Evolutionary conservation across 192 early-diverging fungal species (phyloP), one percentile per base, ranked within the genome.

Genomic region (Coemansia pectinata): DNA sequence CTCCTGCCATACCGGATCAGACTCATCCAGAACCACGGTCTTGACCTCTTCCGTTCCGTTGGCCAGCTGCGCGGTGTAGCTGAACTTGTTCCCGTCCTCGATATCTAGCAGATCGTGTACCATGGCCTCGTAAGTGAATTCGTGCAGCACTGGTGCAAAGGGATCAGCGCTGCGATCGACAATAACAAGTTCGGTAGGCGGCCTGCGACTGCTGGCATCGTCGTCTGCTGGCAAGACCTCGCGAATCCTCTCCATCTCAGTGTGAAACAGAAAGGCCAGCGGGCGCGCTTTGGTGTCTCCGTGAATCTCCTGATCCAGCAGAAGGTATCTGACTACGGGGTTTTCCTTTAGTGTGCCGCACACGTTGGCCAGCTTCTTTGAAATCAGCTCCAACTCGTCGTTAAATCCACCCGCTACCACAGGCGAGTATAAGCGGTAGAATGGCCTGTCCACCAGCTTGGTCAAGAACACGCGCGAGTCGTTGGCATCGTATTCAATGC

Each of bases 91-190:
- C 23, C 81, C 84, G 55, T 77, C 70, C 55, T 87, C 74, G n/a
- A 87, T 84, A 5, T 77, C 71, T 10, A 99, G 72, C 68, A 99
- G 79, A 76, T 99, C 98, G 66, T 95, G 90, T 59, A 93, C 88
- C 96, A 98, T 98, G 2, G 98, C 96, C 77, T 99, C 97, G 70
- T 99, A 99, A 1, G 98, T 98, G 67, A 99, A 98, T 78, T 99
- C 98, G 82, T 99, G 97, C 39, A 98, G 78, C 5, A 98, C 87
- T 6, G 98, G 95, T 4, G 94, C 88, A 65, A 90, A 88, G 50
- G 92, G 87, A 78, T 99, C 98, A 47, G 97, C 87, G 2, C 91
- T 91, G 62, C 98, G 90, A 71, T 99, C 98, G 27, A 94, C 73
- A 71, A 99, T 89, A 39, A 99, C 87, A 36, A 98, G 73, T 31